A percentile compares a stretch with the other conserved stretches of the same genome.
These are phyloP conservation scores for Dactylellina sp. DNA, from an alignment of 2,329 filamentous ascomycete species.

Conservation along the genomic window DNA sequence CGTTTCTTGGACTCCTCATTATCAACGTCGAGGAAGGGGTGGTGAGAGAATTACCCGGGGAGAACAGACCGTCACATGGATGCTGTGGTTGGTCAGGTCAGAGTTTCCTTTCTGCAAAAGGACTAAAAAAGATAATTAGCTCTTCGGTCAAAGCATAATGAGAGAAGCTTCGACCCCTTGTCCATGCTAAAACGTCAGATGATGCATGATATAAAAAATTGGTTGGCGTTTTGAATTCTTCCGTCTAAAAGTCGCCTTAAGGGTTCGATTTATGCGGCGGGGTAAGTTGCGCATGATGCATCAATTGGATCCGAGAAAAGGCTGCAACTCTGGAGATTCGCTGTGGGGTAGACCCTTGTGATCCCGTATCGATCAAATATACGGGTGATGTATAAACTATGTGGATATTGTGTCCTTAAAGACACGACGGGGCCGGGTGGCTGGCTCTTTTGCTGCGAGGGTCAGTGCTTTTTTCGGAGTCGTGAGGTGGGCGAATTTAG, in stretches of 20 bases:
- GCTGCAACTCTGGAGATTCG: slow-evolving; percentile 51
- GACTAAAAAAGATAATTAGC: not conserved
- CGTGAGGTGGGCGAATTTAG: slow-evolving; percentile 54
- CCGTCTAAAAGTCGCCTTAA: slow-evolving; percentile 21
- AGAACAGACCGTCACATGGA: slow-evolving; percentile 30
- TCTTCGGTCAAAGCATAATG: not conserved
- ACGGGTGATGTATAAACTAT: slow-evolving; percentile 15
- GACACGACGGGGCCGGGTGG: not conserved
- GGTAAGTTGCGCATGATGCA: slow-evolving; percentile 46
- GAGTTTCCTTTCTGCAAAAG: not conserved
- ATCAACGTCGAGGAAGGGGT: slow-evolving; percentile 9
- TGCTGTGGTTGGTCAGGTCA: slow-evolving; percentile 19
- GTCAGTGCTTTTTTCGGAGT: slow-evolving; percentile 52
- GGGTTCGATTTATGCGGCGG: slow-evolving; percentile 38
- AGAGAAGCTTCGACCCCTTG: slow-evolving; percentile 5
- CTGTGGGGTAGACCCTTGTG: slow-evolving; percentile 47
- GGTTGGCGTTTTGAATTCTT: slow-evolving; percentile 32
- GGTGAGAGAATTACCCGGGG: slow-evolving; percentile 40
- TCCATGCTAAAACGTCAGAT: slow-evolving; percentile 51
- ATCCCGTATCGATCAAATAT: slow-evolving; percentile 29
- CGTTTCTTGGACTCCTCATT: not conserved
- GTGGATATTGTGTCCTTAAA: slow-evolving; percentile 22
- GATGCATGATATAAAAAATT: slow-evolving; percentile 43
- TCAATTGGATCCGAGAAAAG: slow-evolving; percentile 52
- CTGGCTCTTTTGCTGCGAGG: not conserved